Evolutionary conservation across 768 basidiomycete genomes (phyloP), one percentile per base, ranked within the genome.

Genomic region (Suillus brevipes): DNA sequence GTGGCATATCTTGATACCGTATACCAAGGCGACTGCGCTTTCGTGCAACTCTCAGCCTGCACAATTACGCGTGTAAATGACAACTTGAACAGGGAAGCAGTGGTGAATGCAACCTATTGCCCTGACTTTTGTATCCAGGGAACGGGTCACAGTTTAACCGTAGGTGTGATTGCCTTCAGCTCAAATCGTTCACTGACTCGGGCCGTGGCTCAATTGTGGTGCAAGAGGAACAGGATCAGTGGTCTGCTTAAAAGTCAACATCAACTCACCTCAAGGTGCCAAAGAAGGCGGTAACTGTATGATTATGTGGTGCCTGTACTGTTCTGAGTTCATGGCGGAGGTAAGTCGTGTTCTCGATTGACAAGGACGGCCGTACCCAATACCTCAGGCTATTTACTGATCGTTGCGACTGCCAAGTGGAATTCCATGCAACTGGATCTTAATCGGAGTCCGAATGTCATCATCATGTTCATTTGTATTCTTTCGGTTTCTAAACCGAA

Each of bases 211-310:
- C 47, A 87, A 84, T 55, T 23, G 84, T 83, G 10, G 87, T 69
- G 80, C 83, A 28, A 87, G 88, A 57, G 87, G 88, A 36, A 85
- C 86, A 14, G 88, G 89, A 13, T 84, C 83, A 50, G 88, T 89
- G 74, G 87, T 89, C 66, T 89, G 87, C 67, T 73, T 89, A 40
- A 88, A 89, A 57, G 76, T 89, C n/a, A 87, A 89, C 70, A 79
- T 90, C 14, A 89, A 89, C 64, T 74, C 85, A 12, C 88, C 88
- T 1, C 74, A 78, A 7, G 79, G 80, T 8, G 80, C 82, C 4
- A 83, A 79, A 40, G 68, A 73, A 31, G 78, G 81, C 1, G 83
- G 82, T 65, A 81, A 84, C 34, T 67, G 86, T 87, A 64, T 69
- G 2, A 4, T 31, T 50, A 56, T 52, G 7, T 53, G 78, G 75